Evolutionary conservation across 1,139 yeast genomes (phyloP).

Genomic region (Diutina catenulata): DNA sequence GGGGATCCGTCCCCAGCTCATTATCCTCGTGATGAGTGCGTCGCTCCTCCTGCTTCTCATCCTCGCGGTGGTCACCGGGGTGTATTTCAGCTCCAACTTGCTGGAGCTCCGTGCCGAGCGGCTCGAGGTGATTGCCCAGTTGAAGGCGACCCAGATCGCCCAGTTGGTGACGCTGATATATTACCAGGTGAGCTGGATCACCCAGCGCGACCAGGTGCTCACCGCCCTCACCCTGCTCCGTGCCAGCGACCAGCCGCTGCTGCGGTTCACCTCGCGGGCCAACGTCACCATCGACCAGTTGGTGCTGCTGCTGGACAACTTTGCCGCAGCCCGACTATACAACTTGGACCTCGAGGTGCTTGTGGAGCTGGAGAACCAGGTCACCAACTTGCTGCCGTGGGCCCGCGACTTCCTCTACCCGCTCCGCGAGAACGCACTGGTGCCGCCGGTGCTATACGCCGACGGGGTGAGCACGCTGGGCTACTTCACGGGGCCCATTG

Average conservation of each 20-base stretch:
- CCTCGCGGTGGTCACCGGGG: slow-evolving; percentile 69
- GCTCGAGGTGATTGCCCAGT: slow-evolving; percentile 63
- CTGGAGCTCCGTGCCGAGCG: slow-evolving; percentile 57
- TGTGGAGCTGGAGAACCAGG: slow-evolving; percentile 22
- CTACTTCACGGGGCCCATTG: slow-evolving; percentile 49
- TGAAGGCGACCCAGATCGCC: slow-evolving; percentile 67
- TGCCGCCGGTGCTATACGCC: slow-evolving; percentile 20
- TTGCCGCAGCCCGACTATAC: slow-evolving; percentile 59
- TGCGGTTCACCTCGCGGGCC: slow-evolving; percentile 21
- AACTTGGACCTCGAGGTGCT: slow-evolving; percentile 36
- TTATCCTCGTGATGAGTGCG: slow-evolving; percentile 66
- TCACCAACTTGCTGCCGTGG: slow-evolving; percentile 17
- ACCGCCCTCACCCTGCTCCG: slow-evolving; percentile 47
- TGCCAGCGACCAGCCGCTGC: slow-evolving; percentile 46
- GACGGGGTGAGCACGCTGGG: neutral
- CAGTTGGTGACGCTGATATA: slow-evolving; percentile 54
- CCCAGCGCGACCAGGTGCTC: slow-evolving; percentile 50
- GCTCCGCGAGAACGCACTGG: slow-evolving; percentile 26
- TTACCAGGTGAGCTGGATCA: slow-evolving; percentile 62
- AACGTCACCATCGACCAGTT: slow-evolving; percentile 42
- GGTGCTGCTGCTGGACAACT: slow-evolving; percentile 47
- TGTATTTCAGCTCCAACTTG: slow-evolving; percentile 59
- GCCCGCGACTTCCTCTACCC: slow-evolving; percentile 40
- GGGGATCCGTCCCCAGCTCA: slow-evolving; percentile 60
- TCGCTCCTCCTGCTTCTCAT: slow-evolving; percentile 66